Conservation (phyloP, 306 rosid species). For the Castanea crenata region DNA sequence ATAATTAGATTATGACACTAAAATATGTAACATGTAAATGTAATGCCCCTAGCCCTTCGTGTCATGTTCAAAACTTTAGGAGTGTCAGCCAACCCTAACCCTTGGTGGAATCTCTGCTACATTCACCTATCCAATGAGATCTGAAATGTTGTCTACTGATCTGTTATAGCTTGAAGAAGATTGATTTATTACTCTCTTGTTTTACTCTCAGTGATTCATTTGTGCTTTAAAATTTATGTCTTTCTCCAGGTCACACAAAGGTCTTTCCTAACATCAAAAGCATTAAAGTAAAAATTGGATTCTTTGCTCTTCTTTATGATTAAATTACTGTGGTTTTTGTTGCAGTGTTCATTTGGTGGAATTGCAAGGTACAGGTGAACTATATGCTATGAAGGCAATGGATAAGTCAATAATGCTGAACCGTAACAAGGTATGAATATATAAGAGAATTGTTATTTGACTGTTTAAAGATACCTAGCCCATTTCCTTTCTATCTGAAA, state of each 20-base stretch:
- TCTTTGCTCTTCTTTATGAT: slow-evolving; percentile 2
- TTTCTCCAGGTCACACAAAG: not conserved
- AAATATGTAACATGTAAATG: not conserved
- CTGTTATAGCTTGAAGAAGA: not conserved
- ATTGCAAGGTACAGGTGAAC: slow-evolving; percentile 69
- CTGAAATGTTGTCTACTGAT: not conserved
- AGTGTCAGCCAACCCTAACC: not conserved
- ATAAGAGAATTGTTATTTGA: slow-evolving; percentile 20
- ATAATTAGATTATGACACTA: not conserved
- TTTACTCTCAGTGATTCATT: not conserved
- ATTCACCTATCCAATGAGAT: not conserved
- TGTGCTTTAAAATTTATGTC: not conserved
- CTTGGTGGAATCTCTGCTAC: not conserved
- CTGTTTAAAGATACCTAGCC: not conserved
- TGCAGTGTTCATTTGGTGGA: slow-evolving; percentile 94
- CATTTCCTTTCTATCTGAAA: slow-evolving; percentile 4
- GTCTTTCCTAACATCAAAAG: not conserved
- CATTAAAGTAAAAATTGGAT: not conserved
- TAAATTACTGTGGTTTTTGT: slow-evolving; percentile 21
- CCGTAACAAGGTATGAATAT: slow-evolving; percentile 82
- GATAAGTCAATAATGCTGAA: slow-evolving; percentile 79
- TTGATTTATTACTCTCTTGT: not conserved
- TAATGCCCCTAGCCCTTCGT: not conserved
- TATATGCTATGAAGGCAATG: slow-evolving; percentile 98
- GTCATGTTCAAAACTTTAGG: not conserved